These are phyloP conservation scores for Trypanosoma grayi DNA, from an alignment of 208 protist genomes.

Conservation along the genomic window DNA sequence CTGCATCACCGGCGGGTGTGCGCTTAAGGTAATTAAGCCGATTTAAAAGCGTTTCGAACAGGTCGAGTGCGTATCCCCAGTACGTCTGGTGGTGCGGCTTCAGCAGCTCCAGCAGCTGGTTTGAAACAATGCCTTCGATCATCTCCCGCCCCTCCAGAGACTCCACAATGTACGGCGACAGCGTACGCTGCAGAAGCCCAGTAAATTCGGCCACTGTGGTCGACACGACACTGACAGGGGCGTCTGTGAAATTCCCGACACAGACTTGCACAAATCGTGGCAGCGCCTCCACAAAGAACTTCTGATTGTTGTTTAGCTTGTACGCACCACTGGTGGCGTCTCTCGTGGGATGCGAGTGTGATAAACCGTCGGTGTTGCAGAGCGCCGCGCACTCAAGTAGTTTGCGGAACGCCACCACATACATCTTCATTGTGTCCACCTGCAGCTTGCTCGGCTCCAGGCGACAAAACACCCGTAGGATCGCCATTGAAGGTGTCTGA, in stretches of 20 bases:
- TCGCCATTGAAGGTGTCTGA: slow-evolving; percentile 46
- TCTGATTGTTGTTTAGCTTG: slow-evolving; percentile 35
- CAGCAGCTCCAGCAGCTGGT: slow-evolving; percentile 65
- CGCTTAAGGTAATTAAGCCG: slow-evolving; percentile 83
- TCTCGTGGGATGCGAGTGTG: slow-evolving; percentile 16
- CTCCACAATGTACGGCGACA: slow-evolving; percentile 85
- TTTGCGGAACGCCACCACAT: slow-evolving; percentile 77
- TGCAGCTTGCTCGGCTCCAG: slow-evolving; percentile 78
- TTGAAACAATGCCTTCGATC: slow-evolving; percentile 65
- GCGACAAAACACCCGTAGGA: slow-evolving; percentile 38
- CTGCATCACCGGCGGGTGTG: slow-evolving; percentile 23
- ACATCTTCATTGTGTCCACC: slow-evolving; percentile 61
- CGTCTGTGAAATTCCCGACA: slow-evolving; percentile 58
- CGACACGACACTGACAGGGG: slow-evolving; percentile 46
- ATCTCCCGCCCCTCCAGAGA: slow-evolving; percentile 57
- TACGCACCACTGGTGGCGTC: slow-evolving; percentile 38
- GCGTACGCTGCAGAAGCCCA: slow-evolving; percentile 50
- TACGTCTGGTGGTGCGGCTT: slow-evolving; percentile 74
- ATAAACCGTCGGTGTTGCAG: slow-evolving; percentile 5
- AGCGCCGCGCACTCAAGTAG: slow-evolving; percentile 71
- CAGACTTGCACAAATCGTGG: slow-evolving; percentile 61
- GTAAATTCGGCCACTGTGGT: slow-evolving; percentile 49
- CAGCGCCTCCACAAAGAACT: slow-evolving; percentile 49
- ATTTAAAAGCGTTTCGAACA: slow-evolving; percentile 59
- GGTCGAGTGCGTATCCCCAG: slow-evolving; percentile 64